Evolutionary conservation across 129 eudicot genomes (phyloP), one percentile per base, ranked within the genome.

Genomic region (Silybum marianum): DNA sequence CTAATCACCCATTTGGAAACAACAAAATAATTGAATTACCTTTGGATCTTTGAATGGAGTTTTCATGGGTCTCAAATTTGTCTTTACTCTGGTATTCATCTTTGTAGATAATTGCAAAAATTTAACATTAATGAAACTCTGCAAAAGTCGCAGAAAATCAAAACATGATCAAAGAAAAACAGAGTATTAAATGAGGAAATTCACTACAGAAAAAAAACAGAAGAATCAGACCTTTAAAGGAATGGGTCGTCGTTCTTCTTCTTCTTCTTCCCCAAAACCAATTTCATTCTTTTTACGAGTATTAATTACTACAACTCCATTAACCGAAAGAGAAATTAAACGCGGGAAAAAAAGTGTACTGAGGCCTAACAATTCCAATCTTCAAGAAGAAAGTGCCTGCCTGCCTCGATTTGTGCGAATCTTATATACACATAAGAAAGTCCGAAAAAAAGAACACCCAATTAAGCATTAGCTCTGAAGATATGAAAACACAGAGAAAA

Each of bases 11-110:
- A 18, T 42, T 42, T 42, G 14, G 8, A 9, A n/a, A 25, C 16
- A 70, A 7, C 39, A 78, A 46, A 73, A 73, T 42, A 77, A 72
- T 21, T 26, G 28, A 81, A 6, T 42, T 78, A 89, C 93, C 78
- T 89, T 91, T 39, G 73, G 89, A 76, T 87, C 78, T 77, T 84
- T 89, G 62, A 81, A 40, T 71, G 86, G 84, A 85, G 90, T 19
- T 87, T 85, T 91, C 88, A 88, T 81, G 68, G 91, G 77, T 76
- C 88, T 83, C 80, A 90, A 63, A 79, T 82, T 89, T 21, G 86
- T 87, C 82, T 88, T 73, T 6, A 65, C 85, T 85, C 79, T 92
- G 30, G 84, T 83, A 81, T 86, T 92, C 94, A 92, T 90, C 83
- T 85, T 81, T 86, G 46, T 12, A 34, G 21, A 73, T 75, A 40